Evolutionary conservation across 257 asterid genomes (phyloP).

Genomic region (Lithospermum erythrorhizon): DNA sequence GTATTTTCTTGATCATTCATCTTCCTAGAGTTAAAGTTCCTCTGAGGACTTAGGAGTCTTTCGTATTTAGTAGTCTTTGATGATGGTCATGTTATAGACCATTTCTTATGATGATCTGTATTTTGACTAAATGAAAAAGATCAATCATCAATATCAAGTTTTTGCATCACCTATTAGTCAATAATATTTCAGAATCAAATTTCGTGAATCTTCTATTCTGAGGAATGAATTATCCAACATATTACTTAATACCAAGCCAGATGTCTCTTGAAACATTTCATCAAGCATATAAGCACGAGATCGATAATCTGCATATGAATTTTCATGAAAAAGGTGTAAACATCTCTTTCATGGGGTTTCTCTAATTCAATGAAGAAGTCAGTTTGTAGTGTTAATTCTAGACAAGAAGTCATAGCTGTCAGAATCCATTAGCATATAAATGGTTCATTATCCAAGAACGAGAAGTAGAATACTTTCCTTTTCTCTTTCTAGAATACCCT

Average conservation of each 20-base stretch:
- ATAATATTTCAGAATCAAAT: background rate
- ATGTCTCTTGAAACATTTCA: background rate
- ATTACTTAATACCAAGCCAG: too few species aligned
- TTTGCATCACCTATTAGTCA: background rate
- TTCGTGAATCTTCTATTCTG: background rate
- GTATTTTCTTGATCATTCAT: too few species aligned
- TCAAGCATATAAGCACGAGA: too few species aligned
- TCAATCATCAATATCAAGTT: background rate
- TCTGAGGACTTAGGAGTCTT: too few species aligned
- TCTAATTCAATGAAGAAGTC: conserved; percentile 10
- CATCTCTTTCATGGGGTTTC: background rate
- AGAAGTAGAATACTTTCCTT: background rate
- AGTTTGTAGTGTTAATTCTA: conserved; percentile 27
- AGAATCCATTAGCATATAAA: conserved; percentile 18
- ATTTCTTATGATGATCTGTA: too few species aligned
- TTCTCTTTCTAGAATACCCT: background rate
- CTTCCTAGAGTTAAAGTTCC: too few species aligned
- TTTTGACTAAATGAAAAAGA: background rate
- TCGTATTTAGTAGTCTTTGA: too few species aligned
- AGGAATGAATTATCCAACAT: too few species aligned
- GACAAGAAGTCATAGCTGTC: conserved; percentile 50
- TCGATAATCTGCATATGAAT: too few species aligned
- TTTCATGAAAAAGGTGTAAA: too few species aligned
- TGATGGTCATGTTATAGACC: too few species aligned
- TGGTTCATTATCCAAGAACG: background rate